Evolutionary conservation across 2,329 filamentous ascomycete species (phyloP), one percentile per base, ranked within the genome.

Genomic region (Mycogone perniciosa): DNA sequence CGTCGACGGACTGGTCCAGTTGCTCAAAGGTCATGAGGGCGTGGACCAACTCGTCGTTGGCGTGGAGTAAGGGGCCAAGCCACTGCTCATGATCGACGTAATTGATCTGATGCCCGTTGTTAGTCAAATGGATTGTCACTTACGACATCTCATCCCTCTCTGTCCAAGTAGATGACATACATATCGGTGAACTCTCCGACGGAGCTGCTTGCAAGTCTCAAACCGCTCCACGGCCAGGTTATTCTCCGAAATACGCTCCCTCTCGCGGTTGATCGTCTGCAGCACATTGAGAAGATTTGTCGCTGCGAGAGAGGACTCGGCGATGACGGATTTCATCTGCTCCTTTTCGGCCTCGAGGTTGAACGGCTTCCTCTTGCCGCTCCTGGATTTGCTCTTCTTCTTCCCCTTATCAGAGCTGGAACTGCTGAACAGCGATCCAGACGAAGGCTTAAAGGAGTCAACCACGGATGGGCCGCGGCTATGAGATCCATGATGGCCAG

Each of bases 21-120:
- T 96, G 88, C 69, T 97, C 92, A 63, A 90, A 99, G 0, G 90
- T 88, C 81, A 95, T 96, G 51, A 99, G 77, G 1, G 91, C 89
- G 55, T 86, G 86, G 38, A 97, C 88, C n/a, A 99, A 84, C 68
- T 95, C 88, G 61, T 99, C 93, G 62, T 99, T 97, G 57, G 92
- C 91, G 62, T 93, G 89, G 13, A 99, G 83, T 4, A 99, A 77
- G 54, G 89, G 85, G 39, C 92, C 93, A 7, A 99, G 84, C 77
- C 88, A 96, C 62, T 97, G 85, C 63, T 97, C 92, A 7, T 84
- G 85, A 65, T 96, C 89, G 9, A 97, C 86, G 46, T 90, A 80
- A 63, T 97, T 89, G 56, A 97, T 96, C 81, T 85, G 50, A 2
- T 1, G 10, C 33, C 38, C 3, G 33, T 55, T 27, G 13, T 54